Percentiles rank a stretch among this genome's conserved stretches.
Conservation (phyloP, 2,329 filamentous ascomycete genomes). For the Fusarium staphyleae region DNA sequence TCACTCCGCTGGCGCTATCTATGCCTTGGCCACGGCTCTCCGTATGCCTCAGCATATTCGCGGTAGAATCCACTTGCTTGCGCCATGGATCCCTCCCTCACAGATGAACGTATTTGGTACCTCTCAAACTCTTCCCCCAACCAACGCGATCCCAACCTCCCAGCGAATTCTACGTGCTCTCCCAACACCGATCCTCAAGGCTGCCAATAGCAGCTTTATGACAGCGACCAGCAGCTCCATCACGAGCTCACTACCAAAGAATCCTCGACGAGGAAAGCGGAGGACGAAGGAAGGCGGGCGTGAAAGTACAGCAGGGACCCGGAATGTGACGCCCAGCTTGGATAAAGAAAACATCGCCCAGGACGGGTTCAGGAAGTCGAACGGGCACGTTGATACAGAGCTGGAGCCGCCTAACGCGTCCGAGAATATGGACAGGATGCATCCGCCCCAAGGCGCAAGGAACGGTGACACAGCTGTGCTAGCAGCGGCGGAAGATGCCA, state of each 20-base stretch:
- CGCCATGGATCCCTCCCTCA: slow-evolving; percentile 96
- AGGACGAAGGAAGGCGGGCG: slow-evolving; percentile 56
- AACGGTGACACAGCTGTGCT: slow-evolving; percentile 44
- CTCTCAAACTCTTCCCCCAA: slow-evolving; percentile 77
- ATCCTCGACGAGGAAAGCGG: slow-evolving; percentile 65
- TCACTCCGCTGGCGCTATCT: slow-evolving; percentile 97
- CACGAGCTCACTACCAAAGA: slow-evolving; percentile 77
- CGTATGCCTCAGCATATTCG: slow-evolving; percentile 96
- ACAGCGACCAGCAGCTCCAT: slow-evolving; percentile 87
- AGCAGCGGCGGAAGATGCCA: slow-evolving; percentile 64
- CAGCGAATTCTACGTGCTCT: slow-evolving; percentile 90
- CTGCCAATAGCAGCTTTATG: slow-evolving; percentile 96
- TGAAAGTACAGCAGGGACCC: slow-evolving; percentile 47
- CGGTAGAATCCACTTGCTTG: slow-evolving; percentile 90
- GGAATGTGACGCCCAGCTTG: slow-evolving; percentile 47
- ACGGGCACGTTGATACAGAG: slow-evolving; percentile 31
- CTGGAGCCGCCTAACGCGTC: slow-evolving; percentile 44
- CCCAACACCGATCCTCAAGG: slow-evolving; percentile 88
- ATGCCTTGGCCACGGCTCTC: slow-evolving; percentile 91
- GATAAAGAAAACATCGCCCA: slow-evolving; percentile 60
- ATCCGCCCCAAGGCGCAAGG: slow-evolving; percentile 41
- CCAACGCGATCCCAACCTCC: slow-evolving; percentile 86
- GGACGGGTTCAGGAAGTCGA: slow-evolving; percentile 39
- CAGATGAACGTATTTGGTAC: slow-evolving; percentile 83
- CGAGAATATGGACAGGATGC: slow-evolving; percentile 60